Percentiles rank a stretch among this genome's conserved stretches.
Evolutionary conservation across 192 early-diverging fungal genomes (phyloP).

Genomic region (Linnemannia elongata): DNA sequence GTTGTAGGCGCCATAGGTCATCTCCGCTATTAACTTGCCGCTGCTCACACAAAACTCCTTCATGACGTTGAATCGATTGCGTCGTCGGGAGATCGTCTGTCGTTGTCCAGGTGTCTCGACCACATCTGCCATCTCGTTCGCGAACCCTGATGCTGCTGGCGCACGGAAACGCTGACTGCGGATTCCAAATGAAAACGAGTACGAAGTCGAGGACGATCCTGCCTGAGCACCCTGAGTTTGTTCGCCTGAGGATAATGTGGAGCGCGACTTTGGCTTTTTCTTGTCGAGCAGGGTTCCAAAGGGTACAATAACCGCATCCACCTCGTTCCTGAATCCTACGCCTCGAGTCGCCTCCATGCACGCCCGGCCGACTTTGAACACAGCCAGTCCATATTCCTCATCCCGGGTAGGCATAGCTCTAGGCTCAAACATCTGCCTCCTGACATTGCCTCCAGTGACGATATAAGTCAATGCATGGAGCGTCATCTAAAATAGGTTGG

Average conservation of each 20-base stretch:
- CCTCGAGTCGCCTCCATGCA: constrained; percentile 62
- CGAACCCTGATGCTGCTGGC: constrained; percentile 22
- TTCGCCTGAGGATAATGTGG: background rate
- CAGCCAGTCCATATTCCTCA: constrained; percentile 60
- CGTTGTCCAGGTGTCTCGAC: constrained; percentile 40
- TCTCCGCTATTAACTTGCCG: constrained; percentile 21
- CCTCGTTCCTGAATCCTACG: constrained; percentile 60
- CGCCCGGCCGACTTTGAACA: constrained; percentile 62
- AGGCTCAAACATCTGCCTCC: constrained; percentile 62
- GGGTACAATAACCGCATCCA: constrained; percentile 55
- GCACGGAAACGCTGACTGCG: background rate
- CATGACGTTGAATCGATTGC: constrained; percentile 38
- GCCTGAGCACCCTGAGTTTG: background rate
- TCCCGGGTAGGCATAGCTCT: constrained; percentile 51
- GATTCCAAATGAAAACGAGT: constrained; percentile 3
- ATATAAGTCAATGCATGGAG: constrained; percentile 57
- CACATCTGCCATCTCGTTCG: constrained; percentile 41
- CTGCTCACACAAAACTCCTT: constrained; percentile 43
- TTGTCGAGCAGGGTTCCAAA: constrained; percentile 59
- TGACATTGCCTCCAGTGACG: constrained; percentile 60
- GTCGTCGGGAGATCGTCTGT: constrained; percentile 31
- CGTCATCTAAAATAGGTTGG: constrained; percentile 22
- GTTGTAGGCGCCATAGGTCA: constrained; percentile 20
- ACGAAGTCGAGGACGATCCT: background rate
- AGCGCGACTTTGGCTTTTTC: constrained; percentile 7